phyloP scores from a whole-genome alignment of 2,329 filamentous ascomycete genomes.

The Cladosporium sp. region DNA sequence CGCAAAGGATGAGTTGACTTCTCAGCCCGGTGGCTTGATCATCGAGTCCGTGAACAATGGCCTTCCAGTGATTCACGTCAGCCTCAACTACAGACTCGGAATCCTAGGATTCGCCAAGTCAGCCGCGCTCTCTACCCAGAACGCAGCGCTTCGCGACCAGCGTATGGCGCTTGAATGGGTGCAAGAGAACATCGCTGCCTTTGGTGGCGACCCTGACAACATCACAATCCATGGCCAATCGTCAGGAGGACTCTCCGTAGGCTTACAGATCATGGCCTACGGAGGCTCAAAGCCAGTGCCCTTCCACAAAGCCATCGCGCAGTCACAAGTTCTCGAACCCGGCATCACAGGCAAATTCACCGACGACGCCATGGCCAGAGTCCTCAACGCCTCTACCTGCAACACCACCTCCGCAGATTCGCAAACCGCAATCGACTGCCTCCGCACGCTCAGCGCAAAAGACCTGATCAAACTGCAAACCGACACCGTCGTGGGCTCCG shows the following conservation, averaged over 20 bases:
- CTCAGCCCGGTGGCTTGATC: constrained; percentile 50
- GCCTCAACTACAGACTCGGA: constrained; percentile 40
- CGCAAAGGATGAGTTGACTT: constrained; percentile 38
- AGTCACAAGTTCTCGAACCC: constrained; percentile 55
- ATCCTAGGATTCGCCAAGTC: constrained; percentile 45
- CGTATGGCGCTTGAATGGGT: constrained; percentile 45
- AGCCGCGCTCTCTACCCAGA: constrained; percentile 37
- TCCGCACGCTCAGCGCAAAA: constrained; percentile 48
- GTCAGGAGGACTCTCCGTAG: constrained; percentile 37
- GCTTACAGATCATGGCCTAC: constrained; percentile 53
- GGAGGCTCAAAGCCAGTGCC: constrained; percentile 47
- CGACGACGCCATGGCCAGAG: constrained; percentile 48
- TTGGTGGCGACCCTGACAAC: constrained; percentile 44
- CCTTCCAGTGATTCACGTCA: constrained; percentile 28
- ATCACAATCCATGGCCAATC: constrained; percentile 47
- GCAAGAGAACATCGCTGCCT: constrained; percentile 43
- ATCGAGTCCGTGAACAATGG: constrained; percentile 50
- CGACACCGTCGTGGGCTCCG: constrained; percentile 42
- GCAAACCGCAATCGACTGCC: constrained; percentile 49
- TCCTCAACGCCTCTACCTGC: constrained; percentile 50
- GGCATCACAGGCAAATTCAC: constrained; percentile 52
- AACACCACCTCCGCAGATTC: constrained; percentile 45
- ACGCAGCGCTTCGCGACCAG: constrained; percentile 45
- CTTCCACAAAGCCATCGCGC: constrained; percentile 51
- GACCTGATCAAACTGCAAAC: constrained; percentile 49